Evolutionary conservation across 2,329 filamentous ascomycete genomes (phyloP).

Genomic region (Phaeophleospora eucalypticola): DNA sequence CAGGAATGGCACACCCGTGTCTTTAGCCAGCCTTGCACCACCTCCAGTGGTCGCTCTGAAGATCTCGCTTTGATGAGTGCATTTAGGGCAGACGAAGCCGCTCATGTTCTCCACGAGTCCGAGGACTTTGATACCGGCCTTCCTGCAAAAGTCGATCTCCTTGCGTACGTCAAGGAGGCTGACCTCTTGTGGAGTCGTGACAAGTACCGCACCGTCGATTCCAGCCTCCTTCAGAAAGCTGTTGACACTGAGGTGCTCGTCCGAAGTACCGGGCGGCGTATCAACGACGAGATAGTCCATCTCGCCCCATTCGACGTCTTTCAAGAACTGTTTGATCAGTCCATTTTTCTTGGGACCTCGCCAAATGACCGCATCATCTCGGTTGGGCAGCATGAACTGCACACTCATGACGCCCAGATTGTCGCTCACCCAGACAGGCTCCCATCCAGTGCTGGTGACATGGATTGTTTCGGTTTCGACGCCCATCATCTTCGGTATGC

Average conservation of each 20-base stretch:
- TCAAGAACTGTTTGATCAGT: slow-evolving; percentile 94
- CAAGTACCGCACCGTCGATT: slow-evolving; percentile 86
- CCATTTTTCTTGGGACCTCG: slow-evolving; percentile 98
- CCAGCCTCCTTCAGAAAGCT: slow-evolving; percentile 85
- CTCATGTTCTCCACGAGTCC: slow-evolving; percentile 98
- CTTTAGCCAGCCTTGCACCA: slow-evolving; percentile 71
- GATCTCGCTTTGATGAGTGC: slow-evolving; percentile 74
- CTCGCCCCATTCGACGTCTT: slow-evolving; percentile 96
- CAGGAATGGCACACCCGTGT: slow-evolving; percentile 83
- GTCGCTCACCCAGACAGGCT: slow-evolving; percentile 90
- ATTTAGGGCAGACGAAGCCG: slow-evolving; percentile 92
- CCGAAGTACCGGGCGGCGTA: slow-evolving; percentile 89
- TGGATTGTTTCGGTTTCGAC: slow-evolving; percentile 93
- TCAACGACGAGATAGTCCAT: slow-evolving; percentile 91
- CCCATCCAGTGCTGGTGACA: slow-evolving; percentile 83
- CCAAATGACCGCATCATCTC: slow-evolving; percentile 96
- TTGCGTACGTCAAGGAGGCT: slow-evolving; percentile 88
- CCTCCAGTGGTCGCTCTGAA: slow-evolving; percentile 91
- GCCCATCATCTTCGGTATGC: slow-evolving; percentile 98
- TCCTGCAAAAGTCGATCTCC: slow-evolving; percentile 95
- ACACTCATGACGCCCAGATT: slow-evolving; percentile 96
- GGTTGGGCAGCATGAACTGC: slow-evolving; percentile 93
- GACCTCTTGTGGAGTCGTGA: slow-evolving; percentile 95
- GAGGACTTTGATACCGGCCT: slow-evolving; percentile 82
- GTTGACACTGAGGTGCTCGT: slow-evolving; percentile 94